Percentiles rank a stretch among this genome's conserved stretches.
phyloP scores from a whole-genome alignment of 2,329 filamentous ascomycete species.

The Cytospora piceicola region DNA sequence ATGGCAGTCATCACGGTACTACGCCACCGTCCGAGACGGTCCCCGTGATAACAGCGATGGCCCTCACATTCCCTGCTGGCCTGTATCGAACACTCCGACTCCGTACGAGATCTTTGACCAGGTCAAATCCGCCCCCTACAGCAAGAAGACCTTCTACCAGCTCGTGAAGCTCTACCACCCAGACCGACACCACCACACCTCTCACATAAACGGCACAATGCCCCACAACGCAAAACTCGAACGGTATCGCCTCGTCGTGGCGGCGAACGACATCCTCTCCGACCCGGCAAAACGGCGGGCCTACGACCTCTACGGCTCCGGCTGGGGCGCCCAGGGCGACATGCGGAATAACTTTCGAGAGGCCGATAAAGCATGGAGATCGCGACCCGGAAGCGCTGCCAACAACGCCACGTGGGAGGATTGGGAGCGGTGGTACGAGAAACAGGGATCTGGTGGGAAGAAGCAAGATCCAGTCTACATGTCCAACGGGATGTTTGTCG shows the following conservation, averaged over 20 bases:
- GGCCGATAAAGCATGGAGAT: slow-evolving; percentile 54
- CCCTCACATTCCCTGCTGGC: slow-evolving; percentile 45
- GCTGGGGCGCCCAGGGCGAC: slow-evolving; percentile 73
- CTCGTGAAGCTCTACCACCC: slow-evolving; percentile 97
- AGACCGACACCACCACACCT: slow-evolving; percentile 60
- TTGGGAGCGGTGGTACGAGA: slow-evolving; percentile 81
- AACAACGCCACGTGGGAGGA: slow-evolving; percentile 97
- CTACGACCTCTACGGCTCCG: slow-evolving; percentile 81
- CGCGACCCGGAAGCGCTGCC: slow-evolving; percentile 52
- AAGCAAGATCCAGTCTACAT: slow-evolving; percentile 63
- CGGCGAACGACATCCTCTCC: slow-evolving; percentile 86
- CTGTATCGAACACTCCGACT: slow-evolving; percentile 60
- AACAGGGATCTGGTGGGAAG: slow-evolving; percentile 41
- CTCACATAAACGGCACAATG: slow-evolving; percentile 48
- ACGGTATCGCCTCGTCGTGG: slow-evolving; percentile 85
- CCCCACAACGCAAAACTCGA: slow-evolving; percentile 72
- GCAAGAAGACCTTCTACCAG: slow-evolving; percentile 82
- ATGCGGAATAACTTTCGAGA: slow-evolving; percentile 44
- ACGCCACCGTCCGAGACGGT: slow-evolving; percentile 33
- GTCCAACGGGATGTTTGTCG: slow-evolving; percentile 78
- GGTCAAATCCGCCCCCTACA: slow-evolving; percentile 66
- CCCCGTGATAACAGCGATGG: neutral
- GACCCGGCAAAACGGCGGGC: slow-evolving; percentile 76
- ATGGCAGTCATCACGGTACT: slow-evolving; percentile 27
- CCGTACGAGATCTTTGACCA: slow-evolving; percentile 86